phyloP scores from a whole-genome alignment of 345 rosid species.

The Heritiera fomes region DNA sequence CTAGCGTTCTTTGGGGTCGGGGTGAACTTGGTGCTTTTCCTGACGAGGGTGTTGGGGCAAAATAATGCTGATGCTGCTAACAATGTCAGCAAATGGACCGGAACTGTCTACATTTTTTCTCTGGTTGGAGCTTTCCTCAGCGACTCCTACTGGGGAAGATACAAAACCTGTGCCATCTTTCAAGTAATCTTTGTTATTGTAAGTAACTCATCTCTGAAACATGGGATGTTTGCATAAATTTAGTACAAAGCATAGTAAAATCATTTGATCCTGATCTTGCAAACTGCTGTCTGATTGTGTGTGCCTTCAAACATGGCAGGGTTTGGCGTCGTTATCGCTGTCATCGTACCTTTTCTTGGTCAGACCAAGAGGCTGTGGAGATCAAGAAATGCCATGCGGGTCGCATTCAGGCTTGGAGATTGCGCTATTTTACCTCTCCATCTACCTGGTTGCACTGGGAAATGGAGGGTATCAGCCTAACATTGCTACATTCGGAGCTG shows the following conservation, averaged over 20 bases:
- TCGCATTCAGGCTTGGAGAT: conserved; percentile 66
- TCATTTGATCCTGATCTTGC: background rate
- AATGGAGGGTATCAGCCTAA: conserved; percentile 97
- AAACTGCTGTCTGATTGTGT: conserved; percentile 10
- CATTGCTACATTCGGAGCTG: conserved; percentile 95
- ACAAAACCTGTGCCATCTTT: conserved; percentile 96
- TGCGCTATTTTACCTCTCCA: conserved; percentile 78
- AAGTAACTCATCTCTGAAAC: conserved; percentile 30
- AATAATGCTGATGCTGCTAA: conserved; percentile 97
- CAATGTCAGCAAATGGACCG: conserved; percentile 99
- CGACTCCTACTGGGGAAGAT: conserved; percentile 99
- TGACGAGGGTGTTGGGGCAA: conserved; percentile 90
- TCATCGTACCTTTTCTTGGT: conserved; percentile 76
- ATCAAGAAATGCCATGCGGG: conserved; percentile 63
- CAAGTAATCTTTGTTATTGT: conserved; percentile 93
- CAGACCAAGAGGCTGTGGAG: conserved; percentile 85
- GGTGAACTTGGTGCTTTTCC: conserved; percentile 90
- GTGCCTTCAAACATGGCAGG: conserved; percentile 46
- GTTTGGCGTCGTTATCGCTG: conserved; percentile 66
- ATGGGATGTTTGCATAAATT: background rate
- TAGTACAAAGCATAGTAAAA: background rate
- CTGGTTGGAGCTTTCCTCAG: conserved; percentile 96
- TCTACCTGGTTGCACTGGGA: conserved; percentile 86
- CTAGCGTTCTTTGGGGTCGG: conserved; percentile 98
- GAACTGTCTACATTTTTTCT: conserved; percentile 97